These are phyloP conservation scores for Globisporangium paddicum DNA, from an alignment of 352 stramenopile genomes.

Conservation along the genomic window DNA sequence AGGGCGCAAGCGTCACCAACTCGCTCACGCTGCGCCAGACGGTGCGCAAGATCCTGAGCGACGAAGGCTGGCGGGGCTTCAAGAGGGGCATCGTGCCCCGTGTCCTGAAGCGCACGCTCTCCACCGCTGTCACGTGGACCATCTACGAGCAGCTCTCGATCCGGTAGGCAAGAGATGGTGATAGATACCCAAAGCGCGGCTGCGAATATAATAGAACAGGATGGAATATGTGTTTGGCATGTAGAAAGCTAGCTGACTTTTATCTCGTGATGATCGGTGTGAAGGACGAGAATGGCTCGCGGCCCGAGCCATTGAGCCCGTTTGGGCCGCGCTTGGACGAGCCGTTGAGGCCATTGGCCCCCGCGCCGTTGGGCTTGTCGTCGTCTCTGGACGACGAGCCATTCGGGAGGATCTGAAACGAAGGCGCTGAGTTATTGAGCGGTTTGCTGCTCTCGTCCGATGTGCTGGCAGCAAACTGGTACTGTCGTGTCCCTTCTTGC, in stretches of 20 bases:
- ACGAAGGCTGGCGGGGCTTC: slow-evolving; percentile 93
- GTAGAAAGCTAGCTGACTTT: no score
- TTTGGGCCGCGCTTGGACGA: slow-evolving; percentile 19
- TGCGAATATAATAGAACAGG: slow-evolving; percentile 11
- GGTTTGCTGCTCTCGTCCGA: background rate
- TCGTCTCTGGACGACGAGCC: slow-evolving; percentile 14
- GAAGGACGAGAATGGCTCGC: slow-evolving; percentile 79
- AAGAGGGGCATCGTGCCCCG: slow-evolving; percentile 92
- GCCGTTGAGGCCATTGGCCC: slow-evolving; percentile 20
- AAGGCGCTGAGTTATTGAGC: background rate
- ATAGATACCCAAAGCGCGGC: background rate
- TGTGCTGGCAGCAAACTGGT: slow-evolving; percentile 4
- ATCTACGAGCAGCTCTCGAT: slow-evolving; percentile 95
- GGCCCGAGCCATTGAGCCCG: slow-evolving; percentile 18
- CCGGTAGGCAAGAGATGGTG: slow-evolving; percentile 23
- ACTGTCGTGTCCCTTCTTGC: slow-evolving; percentile 3
- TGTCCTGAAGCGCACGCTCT: slow-evolving; percentile 95
- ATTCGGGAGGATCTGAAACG: slow-evolving; percentile 6
- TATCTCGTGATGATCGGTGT: slow-evolving; percentile 84
- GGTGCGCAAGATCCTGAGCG: slow-evolving; percentile 78
- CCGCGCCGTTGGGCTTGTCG: slow-evolving; percentile 16
- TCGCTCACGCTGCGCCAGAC: slow-evolving; percentile 62
- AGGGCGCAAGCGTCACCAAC: slow-evolving; percentile 36
- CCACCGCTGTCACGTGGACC: slow-evolving; percentile 99
- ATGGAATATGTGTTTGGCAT: background rate